A percentile compares a stretch with the other conserved stretches of the same genome.
Evolutionary conservation across 371 early-diverging fungal species (phyloP).

Genomic region (Mucor racemosus): DNA sequence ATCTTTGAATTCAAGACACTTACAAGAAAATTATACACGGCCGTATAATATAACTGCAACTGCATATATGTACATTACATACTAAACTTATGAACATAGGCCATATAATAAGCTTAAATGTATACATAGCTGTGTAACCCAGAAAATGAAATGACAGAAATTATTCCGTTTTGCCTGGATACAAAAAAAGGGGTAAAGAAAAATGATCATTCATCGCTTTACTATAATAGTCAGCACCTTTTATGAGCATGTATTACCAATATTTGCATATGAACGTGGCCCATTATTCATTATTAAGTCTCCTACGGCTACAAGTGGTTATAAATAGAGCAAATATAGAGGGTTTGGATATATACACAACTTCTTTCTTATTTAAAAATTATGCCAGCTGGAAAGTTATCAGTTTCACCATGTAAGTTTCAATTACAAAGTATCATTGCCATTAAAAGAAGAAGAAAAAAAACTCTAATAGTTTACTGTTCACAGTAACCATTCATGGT

Average conservation of each 20-base stretch:
- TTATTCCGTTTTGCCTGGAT: neutral
- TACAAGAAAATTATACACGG: no score
- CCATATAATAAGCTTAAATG: neutral
- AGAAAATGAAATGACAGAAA: constrained; percentile 1
- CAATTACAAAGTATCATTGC: neutral
- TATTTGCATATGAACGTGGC: neutral
- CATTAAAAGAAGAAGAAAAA: no score
- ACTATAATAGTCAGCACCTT: neutral
- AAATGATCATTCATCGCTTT: neutral
- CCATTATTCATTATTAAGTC: neutral
- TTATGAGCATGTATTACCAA: neutral
- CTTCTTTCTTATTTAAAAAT: constrained; percentile 3
- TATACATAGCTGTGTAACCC: neutral
- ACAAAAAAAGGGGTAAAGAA: neutral
- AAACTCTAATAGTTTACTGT: neutral
- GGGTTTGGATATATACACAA: neutral
- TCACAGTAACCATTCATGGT: constrained; percentile 21
- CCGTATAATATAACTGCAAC: neutral
- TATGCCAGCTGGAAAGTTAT: constrained; percentile 26
- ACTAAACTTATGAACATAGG: neutral
- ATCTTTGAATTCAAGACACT: neutral
- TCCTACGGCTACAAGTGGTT: neutral
- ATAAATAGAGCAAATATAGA: neutral
- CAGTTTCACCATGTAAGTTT: constrained; percentile 25
- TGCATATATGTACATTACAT: neutral